phyloP scores from a whole-genome alignment of 2,329 filamentous ascomycete species.

The Diaporthe destruens region DNA sequence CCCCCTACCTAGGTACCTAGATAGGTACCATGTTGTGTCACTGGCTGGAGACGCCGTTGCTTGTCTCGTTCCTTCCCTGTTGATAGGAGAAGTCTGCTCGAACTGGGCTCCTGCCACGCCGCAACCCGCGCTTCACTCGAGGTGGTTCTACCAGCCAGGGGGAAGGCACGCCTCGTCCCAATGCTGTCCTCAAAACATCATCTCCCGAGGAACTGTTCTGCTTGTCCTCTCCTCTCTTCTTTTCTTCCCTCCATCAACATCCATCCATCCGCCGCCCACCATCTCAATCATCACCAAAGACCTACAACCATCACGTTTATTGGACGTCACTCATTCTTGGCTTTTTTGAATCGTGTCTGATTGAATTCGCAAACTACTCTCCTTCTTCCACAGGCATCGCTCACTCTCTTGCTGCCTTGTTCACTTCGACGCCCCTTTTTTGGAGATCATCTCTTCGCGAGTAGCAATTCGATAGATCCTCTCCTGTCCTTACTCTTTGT shows the following conservation, averaged over 20 bases:
- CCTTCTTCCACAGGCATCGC: conserved; percentile 20
- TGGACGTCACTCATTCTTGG: conserved; percentile 42
- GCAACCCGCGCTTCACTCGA: conserved; percentile 5
- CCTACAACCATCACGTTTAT: conserved; percentile 43
- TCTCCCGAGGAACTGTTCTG: background rate
- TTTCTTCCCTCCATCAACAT: conserved; percentile 27
- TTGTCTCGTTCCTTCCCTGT: background rate
- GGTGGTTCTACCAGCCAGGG: background rate
- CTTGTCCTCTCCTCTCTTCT: conserved; percentile 35
- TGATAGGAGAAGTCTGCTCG: background rate
- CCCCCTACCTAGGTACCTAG: too few species aligned
- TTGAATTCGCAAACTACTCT: conserved; percentile 26
- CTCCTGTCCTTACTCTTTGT: conserved; percentile 32
- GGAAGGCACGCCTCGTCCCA: conserved; percentile 9
- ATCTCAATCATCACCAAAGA: conserved; percentile 36
- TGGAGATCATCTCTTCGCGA: conserved; percentile 42
- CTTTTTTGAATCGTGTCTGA: conserved; percentile 43
- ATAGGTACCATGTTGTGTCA: background rate
- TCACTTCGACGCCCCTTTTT: conserved; percentile 40
- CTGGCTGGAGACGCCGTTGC: background rate
- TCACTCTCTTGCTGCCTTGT: conserved; percentile 20
- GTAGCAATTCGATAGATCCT: conserved; percentile 42
- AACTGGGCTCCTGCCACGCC: background rate
- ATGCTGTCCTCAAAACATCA: background rate
- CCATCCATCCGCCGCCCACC: conserved; percentile 32